Evolutionary conservation across 2,329 filamentous ascomycete genomes (phyloP), one percentile per base, ranked within the genome.

Genomic region (Aspergillus fijiensis): DNA sequence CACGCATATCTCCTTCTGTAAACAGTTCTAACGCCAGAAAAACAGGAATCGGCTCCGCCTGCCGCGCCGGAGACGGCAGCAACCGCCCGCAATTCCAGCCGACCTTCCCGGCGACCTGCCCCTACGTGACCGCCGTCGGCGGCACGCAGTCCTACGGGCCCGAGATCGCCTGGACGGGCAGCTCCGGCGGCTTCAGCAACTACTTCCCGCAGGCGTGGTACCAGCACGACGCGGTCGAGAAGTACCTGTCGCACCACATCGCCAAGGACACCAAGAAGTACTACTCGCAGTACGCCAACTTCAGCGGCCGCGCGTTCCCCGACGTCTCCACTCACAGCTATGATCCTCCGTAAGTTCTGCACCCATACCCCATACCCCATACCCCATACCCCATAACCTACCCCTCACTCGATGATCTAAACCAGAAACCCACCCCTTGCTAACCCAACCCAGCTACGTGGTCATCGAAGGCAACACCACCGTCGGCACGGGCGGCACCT

Each of bases 71-170:
- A 47, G 52, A 55, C 42, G 86, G 86, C 27, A 79, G 75, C 48
- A 80, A 84, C 60, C 81, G 77, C 1, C 81, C 82, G 7, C 78
- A 81, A 23, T 86, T 88, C 68, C 76, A 86, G 29, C 81, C 87
- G 1, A 82, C 81, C 6, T 91, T 90, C 73, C 89, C 89, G 0
- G 83, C 82, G 0, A 82, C 83, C 0, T 91, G 89, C 67, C 88
- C 88, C 0, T 91, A 85, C 71, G 83, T 90, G 6, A 91, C 88
- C 0, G 76, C 82, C 2, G 84, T 91, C 1, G 88, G 89, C 10
- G 88, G 84, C 1, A 87, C 85, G 1, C 74, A 76, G 64, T 74
- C 78, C 63, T 74, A 81, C 49, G 70, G 78, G 55, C 82, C 80
- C 16, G 81, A 84, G 68, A 76, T 78, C 14, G 78, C 78, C 4